Conservation (phyloP, 495 filamentous ascomycete genomes). For the Diplogelasinospora grovesii region DNA sequence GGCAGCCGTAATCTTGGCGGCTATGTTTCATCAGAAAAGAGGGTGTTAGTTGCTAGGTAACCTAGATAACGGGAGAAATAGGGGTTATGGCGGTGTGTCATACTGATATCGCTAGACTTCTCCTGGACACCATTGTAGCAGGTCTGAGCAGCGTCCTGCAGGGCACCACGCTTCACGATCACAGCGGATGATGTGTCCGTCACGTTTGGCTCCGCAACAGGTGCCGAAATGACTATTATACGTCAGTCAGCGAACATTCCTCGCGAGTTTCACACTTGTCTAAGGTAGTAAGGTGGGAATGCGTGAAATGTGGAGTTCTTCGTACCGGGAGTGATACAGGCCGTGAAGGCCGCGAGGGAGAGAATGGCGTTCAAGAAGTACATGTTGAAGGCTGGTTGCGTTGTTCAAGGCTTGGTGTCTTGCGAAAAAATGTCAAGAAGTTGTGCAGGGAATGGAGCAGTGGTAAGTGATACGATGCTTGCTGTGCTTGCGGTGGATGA, state of each 20-base stretch:
- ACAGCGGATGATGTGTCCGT: background rate
- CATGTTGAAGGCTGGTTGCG: too few relatives aligned
- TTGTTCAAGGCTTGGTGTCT: too few relatives aligned
- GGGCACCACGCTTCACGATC: conserved; percentile 1
- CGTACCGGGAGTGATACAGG: conserved; percentile 3
- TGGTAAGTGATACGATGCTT: too few relatives aligned
- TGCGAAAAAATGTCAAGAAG: too few relatives aligned
- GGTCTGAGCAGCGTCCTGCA: background rate
- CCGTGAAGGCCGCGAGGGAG: conserved; percentile 1
- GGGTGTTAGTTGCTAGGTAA: too few relatives aligned
- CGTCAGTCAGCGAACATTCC: too few relatives aligned
- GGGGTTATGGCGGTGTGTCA: background rate
- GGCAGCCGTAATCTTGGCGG: conserved; percentile 1
- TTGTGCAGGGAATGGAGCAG: too few relatives aligned
- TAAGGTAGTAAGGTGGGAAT: too few relatives aligned
- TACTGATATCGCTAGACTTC: conserved; percentile 6
- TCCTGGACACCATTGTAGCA: conserved; percentile 2
- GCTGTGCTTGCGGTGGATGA: too few relatives aligned
- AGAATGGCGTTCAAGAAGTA: background rate
- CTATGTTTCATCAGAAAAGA: background rate
- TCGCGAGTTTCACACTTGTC: too few relatives aligned
- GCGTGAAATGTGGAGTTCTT: background rate
- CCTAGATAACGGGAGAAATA: too few relatives aligned
- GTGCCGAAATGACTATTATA: conserved; percentile 3
- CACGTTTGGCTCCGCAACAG: background rate